Evolutionary conservation across 805 yeast species (phyloP).

Genomic region (Wickerhamomyces subpelliculosus): DNA sequence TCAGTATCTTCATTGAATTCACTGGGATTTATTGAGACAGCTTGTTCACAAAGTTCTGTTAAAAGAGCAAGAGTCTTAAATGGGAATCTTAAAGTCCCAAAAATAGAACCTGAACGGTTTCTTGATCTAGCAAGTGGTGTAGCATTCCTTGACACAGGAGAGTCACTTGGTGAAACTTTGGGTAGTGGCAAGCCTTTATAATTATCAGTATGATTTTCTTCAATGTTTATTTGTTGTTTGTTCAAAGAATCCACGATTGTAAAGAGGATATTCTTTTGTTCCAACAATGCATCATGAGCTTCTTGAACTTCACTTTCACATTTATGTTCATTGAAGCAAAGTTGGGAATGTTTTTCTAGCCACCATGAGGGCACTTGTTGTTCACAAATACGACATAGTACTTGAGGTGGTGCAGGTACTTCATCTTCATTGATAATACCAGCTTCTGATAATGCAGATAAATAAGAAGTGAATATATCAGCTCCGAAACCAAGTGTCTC

Average conservation of each 20-base stretch:
- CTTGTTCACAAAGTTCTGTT: slow-evolving; percentile 65
- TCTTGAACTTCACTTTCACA: slow-evolving; percentile 69
- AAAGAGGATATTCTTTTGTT: slow-evolving; percentile 52
- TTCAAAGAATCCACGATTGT: slow-evolving; percentile 25
- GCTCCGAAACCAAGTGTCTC: slow-evolving; percentile 85
- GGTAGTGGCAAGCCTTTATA: slow-evolving; percentile 56
- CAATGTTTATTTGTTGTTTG: slow-evolving; percentile 14
- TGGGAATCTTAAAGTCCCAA: slow-evolving; percentile 45
- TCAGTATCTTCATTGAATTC: slow-evolving; percentile 32
- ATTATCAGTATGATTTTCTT: slow-evolving; percentile 21
- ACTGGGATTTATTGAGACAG: slow-evolving; percentile 68
- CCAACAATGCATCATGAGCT: slow-evolving; percentile 69
- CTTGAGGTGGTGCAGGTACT: slow-evolving; percentile 75
- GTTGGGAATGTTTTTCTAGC: slow-evolving; percentile 84
- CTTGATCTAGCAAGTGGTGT: slow-evolving; percentile 20
- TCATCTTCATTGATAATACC: slow-evolving; percentile 56
- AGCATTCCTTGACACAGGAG: not conserved
- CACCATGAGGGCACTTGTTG: slow-evolving; percentile 92
- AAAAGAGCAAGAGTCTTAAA: slow-evolving; percentile 52
- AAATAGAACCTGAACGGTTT: slow-evolving; percentile 36
- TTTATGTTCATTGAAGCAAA: slow-evolving; percentile 80
- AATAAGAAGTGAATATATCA: slow-evolving; percentile 70
- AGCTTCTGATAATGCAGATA: slow-evolving; percentile 54
- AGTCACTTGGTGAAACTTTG: slow-evolving; percentile 8
- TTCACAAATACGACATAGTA: slow-evolving; percentile 90